Conservation (phyloP, 2,329 filamentous ascomycete species). For the Aureobasidium musti region DNA sequence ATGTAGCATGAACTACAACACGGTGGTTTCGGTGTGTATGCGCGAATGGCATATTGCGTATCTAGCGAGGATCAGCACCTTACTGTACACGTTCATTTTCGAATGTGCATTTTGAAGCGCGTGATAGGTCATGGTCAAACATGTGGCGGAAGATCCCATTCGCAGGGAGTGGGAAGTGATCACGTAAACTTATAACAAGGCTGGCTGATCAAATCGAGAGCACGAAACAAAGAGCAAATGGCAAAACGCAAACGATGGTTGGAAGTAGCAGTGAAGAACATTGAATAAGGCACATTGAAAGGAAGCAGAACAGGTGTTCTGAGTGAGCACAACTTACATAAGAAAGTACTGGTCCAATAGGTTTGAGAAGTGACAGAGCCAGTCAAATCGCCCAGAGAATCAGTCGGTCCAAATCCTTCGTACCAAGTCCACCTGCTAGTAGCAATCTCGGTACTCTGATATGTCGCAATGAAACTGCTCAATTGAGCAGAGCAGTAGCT, state of each 20-base stretch:
- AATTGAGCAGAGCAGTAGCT: slow-evolving; percentile 11
- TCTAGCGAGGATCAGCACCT: slow-evolving; percentile 25
- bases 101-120: neutral
- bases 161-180: neutral
- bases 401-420: slow-evolving; percentile 31
- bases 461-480: slow-evolving; percentile 10
- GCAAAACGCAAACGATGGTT: neutral
- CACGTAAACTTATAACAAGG: neutral
- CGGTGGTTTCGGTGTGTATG: slow-evolving; percentile 31
- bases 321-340: slow-evolving; percentile 17
- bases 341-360: slow-evolving; percentile 30
- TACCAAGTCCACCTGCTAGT: slow-evolving; percentile 31
- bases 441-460: slow-evolving; percentile 26
- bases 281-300: neutral
- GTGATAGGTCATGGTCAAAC: neutral
- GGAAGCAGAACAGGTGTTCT: neutral
- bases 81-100: neutral
- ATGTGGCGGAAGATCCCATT: too few species aligned
- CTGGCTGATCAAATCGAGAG: neutral
- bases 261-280: neutral
- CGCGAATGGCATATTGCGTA: slow-evolving; percentile 30
- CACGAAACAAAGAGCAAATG: neutral
- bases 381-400: slow-evolving; percentile 27
- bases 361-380: slow-evolving; percentile 30
- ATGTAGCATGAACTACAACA: slow-evolving; percentile 30